Evolutionary conservation across 805 yeast genomes (phyloP), one percentile per base, ranked within the genome.

Genomic region (Myxozyma kluyveri): DNA sequence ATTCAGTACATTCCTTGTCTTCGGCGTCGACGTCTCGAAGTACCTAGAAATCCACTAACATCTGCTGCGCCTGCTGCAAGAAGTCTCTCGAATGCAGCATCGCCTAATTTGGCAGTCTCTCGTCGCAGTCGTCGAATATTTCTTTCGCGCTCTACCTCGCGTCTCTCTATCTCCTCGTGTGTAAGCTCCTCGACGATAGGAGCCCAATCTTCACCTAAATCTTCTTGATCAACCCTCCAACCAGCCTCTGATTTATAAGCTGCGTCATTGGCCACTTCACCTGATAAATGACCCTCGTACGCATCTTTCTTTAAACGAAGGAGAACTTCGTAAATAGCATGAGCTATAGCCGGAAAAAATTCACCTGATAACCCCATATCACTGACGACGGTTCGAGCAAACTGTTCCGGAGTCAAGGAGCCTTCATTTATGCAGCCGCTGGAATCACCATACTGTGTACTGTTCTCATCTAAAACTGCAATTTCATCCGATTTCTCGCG

Each of bases 101-200:
- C 83, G 46, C 81, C 83, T 45, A 85, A 79, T 54, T 88, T 74
- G 73, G 87, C 82, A 7, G 89, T 83, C 67, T 93, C 98, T 70
- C 99, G 81, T 74, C 95, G 91, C 65, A 90, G 75, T 65, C 99
- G 81, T 69, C 99, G 80, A 56, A 88, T 76, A 66, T 86, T 89
- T 68, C 98, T 79, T 62, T 90, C 96, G 64, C 95, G 82, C 70
- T 93, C 99, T 61, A 89, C 88, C 67, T 93, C 98, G 60, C 98
- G 79, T 70, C 85, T 84, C 66, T 91, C 97, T 51, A 93, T 88
- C 69, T 93, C 99, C 80, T 90, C 88, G 49, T 87, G 90, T 1
- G 93, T 82, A 53, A 93, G 75, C 12, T 81, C 80, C 68, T 91
- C 98, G 4, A 91, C 84, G 39, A 81, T 77, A 24, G 99, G 99